Evolutionary conservation across 176 grass and related monocot genomes (phyloP).

Genomic region (Oryza longistaminata): DNA sequence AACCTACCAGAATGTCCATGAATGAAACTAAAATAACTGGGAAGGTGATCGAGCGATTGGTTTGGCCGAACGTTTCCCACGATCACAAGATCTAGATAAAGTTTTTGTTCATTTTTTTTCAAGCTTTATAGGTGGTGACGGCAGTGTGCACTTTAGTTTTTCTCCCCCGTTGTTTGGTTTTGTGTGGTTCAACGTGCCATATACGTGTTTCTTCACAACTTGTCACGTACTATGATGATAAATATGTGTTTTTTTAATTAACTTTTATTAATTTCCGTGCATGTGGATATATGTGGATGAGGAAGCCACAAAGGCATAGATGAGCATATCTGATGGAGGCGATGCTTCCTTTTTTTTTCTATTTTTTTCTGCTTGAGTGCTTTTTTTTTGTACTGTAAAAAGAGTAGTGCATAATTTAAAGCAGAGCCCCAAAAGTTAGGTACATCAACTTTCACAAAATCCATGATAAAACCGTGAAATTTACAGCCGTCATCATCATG

Average conservation of each 20-base stretch:
- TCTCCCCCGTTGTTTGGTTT: background rate
- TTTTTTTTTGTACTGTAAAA: no score
- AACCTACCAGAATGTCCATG: background rate
- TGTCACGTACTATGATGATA: background rate
- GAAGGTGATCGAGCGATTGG: background rate
- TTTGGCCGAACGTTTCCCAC: conserved; percentile 14
- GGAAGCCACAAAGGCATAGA: background rate
- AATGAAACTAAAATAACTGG: background rate
- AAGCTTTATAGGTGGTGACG: background rate
- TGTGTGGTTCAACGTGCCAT: conserved; percentile 3
- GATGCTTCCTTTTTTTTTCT: no score
- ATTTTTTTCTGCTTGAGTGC: no score
- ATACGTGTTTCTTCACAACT: background rate
- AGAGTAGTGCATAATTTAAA: no score
- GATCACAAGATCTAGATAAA: background rate
- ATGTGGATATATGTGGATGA: conserved; percentile 9
- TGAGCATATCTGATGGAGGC: no score
- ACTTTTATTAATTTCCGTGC: background rate
- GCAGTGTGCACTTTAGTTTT: background rate
- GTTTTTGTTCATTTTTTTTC: background rate
- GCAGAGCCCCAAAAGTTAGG: no score
- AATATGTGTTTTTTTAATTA: background rate
- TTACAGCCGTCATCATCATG: no score
- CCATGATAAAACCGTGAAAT: no score
- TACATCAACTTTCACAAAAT: no score